Percentiles rank a stretch among this genome's conserved stretches.
phyloP scores from a whole-genome alignment of 352 stramenopile species.

The Pilasporangium apinafurcum region DNA sequence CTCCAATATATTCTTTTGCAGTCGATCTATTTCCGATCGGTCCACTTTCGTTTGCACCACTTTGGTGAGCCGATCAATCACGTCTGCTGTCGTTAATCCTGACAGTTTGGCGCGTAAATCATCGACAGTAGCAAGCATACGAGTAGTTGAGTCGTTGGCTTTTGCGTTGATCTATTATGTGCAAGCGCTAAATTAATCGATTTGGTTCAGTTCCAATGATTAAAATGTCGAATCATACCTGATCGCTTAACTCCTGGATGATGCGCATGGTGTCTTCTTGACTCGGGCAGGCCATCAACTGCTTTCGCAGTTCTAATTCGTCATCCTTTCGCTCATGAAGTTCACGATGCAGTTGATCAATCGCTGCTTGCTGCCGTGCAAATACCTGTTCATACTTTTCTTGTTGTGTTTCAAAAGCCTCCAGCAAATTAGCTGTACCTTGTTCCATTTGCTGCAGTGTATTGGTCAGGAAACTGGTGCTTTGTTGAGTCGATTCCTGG shows the following conservation, averaged over 20 bases:
- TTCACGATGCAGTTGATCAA: constrained; percentile 38
- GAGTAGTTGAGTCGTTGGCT: constrained; percentile 24
- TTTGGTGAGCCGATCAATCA: constrained; percentile 30
- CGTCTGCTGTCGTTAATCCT: constrained; percentile 35
- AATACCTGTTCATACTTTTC: constrained; percentile 33
- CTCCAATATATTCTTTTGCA: constrained; percentile 29
- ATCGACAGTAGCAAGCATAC: constrained; percentile 43
- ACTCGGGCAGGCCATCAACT: constrained; percentile 39
- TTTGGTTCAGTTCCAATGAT: background rate
- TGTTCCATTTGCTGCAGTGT: constrained; percentile 57
- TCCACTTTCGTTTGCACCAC: constrained; percentile 50
- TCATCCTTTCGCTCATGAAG: constrained; percentile 32
- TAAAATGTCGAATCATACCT: constrained; percentile 16
- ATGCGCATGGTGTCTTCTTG: constrained; percentile 58
- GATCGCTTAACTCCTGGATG: constrained; percentile 44
- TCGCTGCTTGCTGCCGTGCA: constrained; percentile 24
- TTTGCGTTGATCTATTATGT: constrained; percentile 34
- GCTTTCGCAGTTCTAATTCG: constrained; percentile 33
- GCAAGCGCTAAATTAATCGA: background rate
- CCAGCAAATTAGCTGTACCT: constrained; percentile 46
- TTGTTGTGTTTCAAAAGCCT: constrained; percentile 47
- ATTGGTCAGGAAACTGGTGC: constrained; percentile 20
- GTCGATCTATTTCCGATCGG: constrained; percentile 41
- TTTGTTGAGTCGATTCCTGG: constrained; percentile 7
- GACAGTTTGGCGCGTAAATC: constrained; percentile 40